Percentiles rank a stretch among this genome's conserved stretches.
Conservation (phyloP, 2,329 filamentous ascomycete genomes). For the Pseudofabraea citricarpa region DNA sequence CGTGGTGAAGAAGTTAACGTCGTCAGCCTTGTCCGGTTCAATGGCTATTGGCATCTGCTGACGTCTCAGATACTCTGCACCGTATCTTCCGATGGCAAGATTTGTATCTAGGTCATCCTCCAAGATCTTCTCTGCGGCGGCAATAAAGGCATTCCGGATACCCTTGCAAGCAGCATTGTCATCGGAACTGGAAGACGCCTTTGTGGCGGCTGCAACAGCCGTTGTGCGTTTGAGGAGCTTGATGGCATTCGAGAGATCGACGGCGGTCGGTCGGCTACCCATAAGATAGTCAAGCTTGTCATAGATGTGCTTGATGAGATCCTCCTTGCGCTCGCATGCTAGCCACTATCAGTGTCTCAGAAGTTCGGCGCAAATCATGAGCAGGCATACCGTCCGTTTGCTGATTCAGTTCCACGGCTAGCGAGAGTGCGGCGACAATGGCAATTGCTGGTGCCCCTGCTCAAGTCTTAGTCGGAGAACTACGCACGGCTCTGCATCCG, state of each 20-base stretch:
- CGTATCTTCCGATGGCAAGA: constrained; percentile 74
- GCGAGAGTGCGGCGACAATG: constrained; percentile 87
- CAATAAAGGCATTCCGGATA: constrained; percentile 68
- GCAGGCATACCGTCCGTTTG: constrained; percentile 38
- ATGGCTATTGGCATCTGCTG: constrained; percentile 23
- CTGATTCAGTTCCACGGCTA: constrained; percentile 76
- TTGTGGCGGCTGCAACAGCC: constrained; percentile 38
- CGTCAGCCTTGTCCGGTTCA: constrained; percentile 15
- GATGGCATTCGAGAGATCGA: constrained; percentile 90
- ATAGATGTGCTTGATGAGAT: constrained; percentile 67
- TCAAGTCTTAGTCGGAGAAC: constrained; percentile 13
- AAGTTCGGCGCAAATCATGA: too few species aligned
- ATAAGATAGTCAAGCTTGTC: constrained; percentile 81
- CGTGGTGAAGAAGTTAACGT: constrained; percentile 27
- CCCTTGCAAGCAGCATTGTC: constrained; percentile 28
- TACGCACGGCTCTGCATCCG: background rate
- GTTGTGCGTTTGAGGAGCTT: constrained; percentile 68
- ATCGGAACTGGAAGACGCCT: constrained; percentile 20
- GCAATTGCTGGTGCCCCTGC: constrained; percentile 87
- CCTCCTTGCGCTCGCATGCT: too few species aligned
- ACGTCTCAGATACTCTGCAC: constrained; percentile 71
- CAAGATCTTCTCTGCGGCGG: constrained; percentile 80
- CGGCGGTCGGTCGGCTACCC: constrained; percentile 85
- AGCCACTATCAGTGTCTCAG: too few species aligned
- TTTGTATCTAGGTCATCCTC: constrained; percentile 85